Evolutionary conservation across 129 eudicot genomes (phyloP).

Genomic region (Ambrosia trifida): DNA sequence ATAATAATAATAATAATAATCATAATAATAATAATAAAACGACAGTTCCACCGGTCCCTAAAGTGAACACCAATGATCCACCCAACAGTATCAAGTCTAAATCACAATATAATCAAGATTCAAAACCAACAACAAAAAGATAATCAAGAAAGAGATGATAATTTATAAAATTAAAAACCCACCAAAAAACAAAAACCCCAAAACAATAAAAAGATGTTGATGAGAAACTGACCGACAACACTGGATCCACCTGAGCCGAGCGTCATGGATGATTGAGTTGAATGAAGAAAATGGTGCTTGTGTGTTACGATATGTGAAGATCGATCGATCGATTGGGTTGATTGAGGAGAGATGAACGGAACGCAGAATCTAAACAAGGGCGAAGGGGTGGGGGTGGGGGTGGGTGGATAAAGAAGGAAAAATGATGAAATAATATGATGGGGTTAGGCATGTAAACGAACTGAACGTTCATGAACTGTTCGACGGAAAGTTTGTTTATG

Average conservation of each 20-base stretch:
- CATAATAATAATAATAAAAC: not conserved
- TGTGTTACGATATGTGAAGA: conserved; percentile 13
- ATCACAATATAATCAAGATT: conserved; percentile 11
- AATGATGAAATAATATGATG: too few species aligned
- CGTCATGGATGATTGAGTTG: conserved; percentile 53
- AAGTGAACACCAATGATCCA: conserved; percentile 5
- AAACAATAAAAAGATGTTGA: not conserved
- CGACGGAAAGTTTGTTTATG: too few species aligned
- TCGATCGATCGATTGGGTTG: conserved; percentile 41
- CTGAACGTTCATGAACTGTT: too few species aligned
- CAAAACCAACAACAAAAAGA: not conserved
- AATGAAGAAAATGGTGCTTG: not conserved
- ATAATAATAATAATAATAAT: too few species aligned
- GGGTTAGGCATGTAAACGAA: too few species aligned
- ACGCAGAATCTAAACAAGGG: conserved; percentile 28
- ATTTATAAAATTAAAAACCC: too few species aligned
- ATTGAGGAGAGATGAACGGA: conserved; percentile 28
- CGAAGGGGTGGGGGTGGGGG: conserved; percentile 5
- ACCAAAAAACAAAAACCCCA: not conserved
- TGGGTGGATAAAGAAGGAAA: conserved; percentile 10
- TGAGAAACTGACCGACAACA: conserved; percentile 59
- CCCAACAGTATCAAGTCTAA: conserved; percentile 2
- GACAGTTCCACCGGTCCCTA: conserved; percentile 1
- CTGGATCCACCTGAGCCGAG: conserved; percentile 90
- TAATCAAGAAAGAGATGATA: not conserved